Conservation (phyloP, 208 protist species). For the Wallacemonas sp. region DNA sequence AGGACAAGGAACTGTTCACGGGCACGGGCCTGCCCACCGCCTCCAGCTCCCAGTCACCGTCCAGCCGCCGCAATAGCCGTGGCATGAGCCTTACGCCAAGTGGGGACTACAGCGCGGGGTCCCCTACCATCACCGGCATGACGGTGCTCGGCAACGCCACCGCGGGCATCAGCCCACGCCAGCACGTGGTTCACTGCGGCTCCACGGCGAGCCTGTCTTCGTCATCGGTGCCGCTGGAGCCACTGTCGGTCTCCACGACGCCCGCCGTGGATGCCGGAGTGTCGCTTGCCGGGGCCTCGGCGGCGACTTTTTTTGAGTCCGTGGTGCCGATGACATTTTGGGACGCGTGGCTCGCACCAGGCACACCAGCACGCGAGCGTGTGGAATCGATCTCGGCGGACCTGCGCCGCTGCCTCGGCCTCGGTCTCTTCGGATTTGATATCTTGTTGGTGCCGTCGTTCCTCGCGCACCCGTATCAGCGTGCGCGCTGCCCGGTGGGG, state of each 20-base stretch:
- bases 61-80: constrained; percentile 12
- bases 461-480: constrained; percentile 32
- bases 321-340: constrained; percentile 34
- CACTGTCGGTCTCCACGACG: too few species aligned
- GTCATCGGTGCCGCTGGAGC: too few species aligned
- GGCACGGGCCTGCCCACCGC: constrained; percentile 21
- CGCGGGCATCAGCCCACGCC: neutral
- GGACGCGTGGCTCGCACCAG: constrained; percentile 58
- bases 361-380: constrained; percentile 38
- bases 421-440: constrained; percentile 84
- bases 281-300: neutral
- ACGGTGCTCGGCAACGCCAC: neutral
- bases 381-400: constrained; percentile 43
- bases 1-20: constrained; percentile 53
- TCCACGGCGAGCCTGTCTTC: too few species aligned
- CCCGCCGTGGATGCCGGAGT: too few species aligned
- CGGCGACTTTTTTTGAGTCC: constrained; percentile 11
- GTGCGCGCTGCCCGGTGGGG: constrained; percentile 21
- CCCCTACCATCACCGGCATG: neutral
- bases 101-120: constrained; percentile 1
- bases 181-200: too few species aligned
- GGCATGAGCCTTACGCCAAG: neutral
- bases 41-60: constrained; percentile 7
- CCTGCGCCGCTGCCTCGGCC: constrained; percentile 38
- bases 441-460: constrained; percentile 65